Conservation (phyloP, 176 grass and related monocot genomes). For the Poa annua region DNA sequence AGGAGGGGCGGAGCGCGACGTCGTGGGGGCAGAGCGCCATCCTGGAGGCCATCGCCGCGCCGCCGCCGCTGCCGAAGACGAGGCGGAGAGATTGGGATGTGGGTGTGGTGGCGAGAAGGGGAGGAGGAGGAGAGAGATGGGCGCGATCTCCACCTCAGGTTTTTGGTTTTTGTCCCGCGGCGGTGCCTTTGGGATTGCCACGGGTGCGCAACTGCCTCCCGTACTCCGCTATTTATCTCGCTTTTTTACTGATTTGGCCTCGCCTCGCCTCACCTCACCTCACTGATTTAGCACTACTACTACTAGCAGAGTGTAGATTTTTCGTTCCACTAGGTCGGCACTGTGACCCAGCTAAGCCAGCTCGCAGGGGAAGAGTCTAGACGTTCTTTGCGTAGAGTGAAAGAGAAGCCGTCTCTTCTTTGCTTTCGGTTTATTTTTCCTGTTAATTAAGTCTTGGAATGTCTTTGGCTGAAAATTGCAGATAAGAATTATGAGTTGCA, state of each 20-base stretch:
- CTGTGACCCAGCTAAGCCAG: no score
- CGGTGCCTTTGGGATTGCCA: background rate
- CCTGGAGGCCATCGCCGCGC: slow-evolving; percentile 41
- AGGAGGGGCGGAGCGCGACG: slow-evolving; percentile 29
- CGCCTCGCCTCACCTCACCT: background rate
- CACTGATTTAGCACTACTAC: no score
- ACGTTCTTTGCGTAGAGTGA: background rate
- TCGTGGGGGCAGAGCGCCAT: slow-evolving; percentile 59
- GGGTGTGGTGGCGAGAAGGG: background rate
- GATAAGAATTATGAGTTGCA: no score
- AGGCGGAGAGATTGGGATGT: slow-evolving; percentile 27
- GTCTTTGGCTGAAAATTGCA: no score
- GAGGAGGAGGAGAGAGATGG: slow-evolving; percentile 11
- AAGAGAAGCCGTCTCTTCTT: background rate
- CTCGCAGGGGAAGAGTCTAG: background rate
- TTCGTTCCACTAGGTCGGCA: background rate
- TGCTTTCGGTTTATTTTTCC: no score
- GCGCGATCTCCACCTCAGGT: slow-evolving; percentile 51
- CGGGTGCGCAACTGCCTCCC: background rate
- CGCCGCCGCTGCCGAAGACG: background rate
- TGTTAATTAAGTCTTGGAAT: no score
- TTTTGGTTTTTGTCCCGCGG: slow-evolving; percentile 25
- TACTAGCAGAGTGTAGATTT: no score
- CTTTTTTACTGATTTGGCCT: slow-evolving; percentile 25
- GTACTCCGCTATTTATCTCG: slow-evolving; percentile 45